Evolutionary conservation across 768 basidiomycete species (phyloP), one percentile per base, ranked within the genome.

Genomic region (Galerina sulciceps): DNA sequence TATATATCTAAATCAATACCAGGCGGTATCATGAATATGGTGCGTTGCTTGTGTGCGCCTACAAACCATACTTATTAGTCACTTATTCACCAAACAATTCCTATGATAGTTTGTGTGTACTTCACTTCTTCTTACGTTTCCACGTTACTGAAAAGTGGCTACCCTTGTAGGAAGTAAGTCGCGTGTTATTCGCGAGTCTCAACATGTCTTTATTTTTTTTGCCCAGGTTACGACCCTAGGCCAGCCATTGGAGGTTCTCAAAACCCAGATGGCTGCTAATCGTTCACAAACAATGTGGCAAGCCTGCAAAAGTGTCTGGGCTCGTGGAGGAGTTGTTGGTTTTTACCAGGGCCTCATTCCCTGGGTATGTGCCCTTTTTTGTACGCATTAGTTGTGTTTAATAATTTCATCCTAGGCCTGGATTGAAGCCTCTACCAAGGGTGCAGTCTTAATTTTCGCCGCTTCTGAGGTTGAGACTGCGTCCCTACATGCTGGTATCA

Each of bases 1-100:
- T 38, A 61, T 60, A 55, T 58, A 45, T 15, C 49, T 72, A 31
- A 68, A 65, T 66, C 20, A 66, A 55, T 45, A 35, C 34, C 63
- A 94, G 95, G 96, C 77, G 96, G 80, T 60, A 94, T 97, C 70
- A 98, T 99, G 96, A 98, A 98, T 83, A 92, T 99, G 92, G 94
- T 96, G 79, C 68, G 66, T 71, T 58, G 62, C 41, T 46, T 40
- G 22, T 43, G 8, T 22, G 31, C 17, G 36, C 31, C 26, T 26
- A 36, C 52, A 23, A 14, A 17, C 4, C 2, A 31, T n/a, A 47
- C 22, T 47, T 44, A 37, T 26, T 38, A 13, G n/a, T 53, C 59
- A 37, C 52, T 20, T 18, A 23, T 23, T 18, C 6, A 14, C 47
- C 46, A 6, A 36, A 37, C 20, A 63, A 58, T 59, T 52, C 26